Percentiles rank a stretch among this genome's conserved stretches.
Evolutionary conservation across 2,329 filamentous ascomycete genomes (phyloP).

Genomic region (Ambrosiella xylebori): DNA sequence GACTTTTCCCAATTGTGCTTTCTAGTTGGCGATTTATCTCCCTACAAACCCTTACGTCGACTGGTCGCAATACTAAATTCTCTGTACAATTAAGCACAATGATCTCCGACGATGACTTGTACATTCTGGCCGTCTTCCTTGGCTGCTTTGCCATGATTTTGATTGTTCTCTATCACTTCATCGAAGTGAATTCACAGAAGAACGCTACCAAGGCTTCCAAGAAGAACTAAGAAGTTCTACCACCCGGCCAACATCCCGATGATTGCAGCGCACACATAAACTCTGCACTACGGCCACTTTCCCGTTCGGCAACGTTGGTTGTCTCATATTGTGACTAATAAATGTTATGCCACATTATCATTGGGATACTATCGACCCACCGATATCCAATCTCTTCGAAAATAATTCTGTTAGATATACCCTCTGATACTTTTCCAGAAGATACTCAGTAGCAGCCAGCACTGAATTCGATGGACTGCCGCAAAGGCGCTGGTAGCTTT

Average conservation of each 20-base stretch:
- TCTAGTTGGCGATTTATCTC: not conserved
- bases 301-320: no score
- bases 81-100: constrained; percentile 35
- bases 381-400: not conserved
- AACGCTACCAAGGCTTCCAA: constrained; percentile 6
- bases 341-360: no score
- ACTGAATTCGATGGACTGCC: not conserved
- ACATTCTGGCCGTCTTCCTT: constrained; percentile 82
- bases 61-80: constrained; percentile 3
- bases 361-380: not conserved
- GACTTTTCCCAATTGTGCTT: constrained; percentile 6
- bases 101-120: constrained; percentile 88
- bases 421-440: not conserved
- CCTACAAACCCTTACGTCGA: constrained; percentile 12
- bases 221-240: constrained; percentile 4
- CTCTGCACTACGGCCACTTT: no score
- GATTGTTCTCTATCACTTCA: constrained; percentile 88
- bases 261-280: not conserved
- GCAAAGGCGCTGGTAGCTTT: constrained; percentile 5
- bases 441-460: constrained; percentile 7
- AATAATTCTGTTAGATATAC: not conserved
- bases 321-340: no score
- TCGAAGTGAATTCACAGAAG: constrained; percentile 66
- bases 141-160: constrained; percentile 79
- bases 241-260: not conserved